Percentiles rank a stretch among this genome's conserved stretches.
These are phyloP conservation scores for Rugonectria rugulosa DNA, from an alignment of 2,329 filamentous ascomycete genomes.

Conservation along the genomic window DNA sequence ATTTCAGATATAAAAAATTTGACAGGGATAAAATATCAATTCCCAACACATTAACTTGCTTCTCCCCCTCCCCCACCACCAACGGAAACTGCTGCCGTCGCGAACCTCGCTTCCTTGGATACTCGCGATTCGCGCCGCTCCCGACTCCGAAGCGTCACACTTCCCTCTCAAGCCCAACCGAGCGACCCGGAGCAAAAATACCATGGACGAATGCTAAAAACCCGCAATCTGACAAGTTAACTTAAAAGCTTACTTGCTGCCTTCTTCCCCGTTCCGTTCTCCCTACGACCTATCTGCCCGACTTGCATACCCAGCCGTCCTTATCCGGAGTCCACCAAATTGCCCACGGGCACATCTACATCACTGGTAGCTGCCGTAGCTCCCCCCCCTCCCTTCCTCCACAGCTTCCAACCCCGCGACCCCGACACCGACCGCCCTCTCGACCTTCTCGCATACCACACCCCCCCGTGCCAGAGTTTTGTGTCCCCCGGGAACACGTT, in stretches of 20 bases:
- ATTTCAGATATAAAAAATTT: background rate
- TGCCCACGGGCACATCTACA: background rate
- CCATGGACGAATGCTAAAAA: conserved; percentile 32
- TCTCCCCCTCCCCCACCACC: background rate
- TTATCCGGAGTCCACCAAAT: background rate
- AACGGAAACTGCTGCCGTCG: background rate
- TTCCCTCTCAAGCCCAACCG: conserved; percentile 20
- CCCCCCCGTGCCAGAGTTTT: background rate
- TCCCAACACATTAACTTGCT: background rate
- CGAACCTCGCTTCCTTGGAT: conserved; percentile 11
- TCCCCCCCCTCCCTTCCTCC: no score
- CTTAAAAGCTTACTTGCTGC: conserved; percentile 15
- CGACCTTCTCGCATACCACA: conserved; percentile 1
- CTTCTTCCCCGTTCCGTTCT: background rate
- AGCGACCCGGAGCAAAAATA: conserved; percentile 31
- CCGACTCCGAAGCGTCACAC: conserved; percentile 21
- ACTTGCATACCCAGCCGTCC: background rate
- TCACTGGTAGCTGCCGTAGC: conserved; percentile 11
- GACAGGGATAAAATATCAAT: background rate
- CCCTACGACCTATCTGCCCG: background rate
- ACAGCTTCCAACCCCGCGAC: conserved; percentile 13
- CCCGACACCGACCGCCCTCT: conserved; percentile 2
- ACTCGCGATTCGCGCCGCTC: conserved; percentile 23
- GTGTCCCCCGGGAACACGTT: conserved; percentile 13
- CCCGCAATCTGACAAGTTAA: no score